Conservation (phyloP, 495 filamentous ascomycete genomes). For the Neurospora sp. region DNA sequence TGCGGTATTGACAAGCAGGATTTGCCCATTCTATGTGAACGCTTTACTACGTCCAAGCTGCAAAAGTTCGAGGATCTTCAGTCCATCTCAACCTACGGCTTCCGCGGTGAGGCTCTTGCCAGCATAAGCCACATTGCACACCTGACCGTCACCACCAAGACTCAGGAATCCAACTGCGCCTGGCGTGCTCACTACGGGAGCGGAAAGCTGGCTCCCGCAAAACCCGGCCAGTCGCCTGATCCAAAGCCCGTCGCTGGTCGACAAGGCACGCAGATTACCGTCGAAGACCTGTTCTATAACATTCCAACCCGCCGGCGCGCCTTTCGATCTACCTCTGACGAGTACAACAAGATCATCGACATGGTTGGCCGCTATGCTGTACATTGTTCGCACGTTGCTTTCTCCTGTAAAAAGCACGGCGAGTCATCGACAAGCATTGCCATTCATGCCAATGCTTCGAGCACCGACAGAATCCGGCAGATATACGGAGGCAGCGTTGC, state of each 20-base stretch:
- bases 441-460: conserved; percentile 58
- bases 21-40: conserved; percentile 84
- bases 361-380: conserved; percentile 89
- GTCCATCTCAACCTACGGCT: conserved; percentile 90
- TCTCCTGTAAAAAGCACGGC: conserved; percentile 94
- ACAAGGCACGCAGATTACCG: conserved; percentile 93
- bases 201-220: conserved; percentile 73
- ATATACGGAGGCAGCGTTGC: conserved; percentile 81
- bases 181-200: conserved; percentile 81
- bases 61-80: conserved; percentile 91
- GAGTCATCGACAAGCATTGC: conserved; percentile 75
- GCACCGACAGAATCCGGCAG: conserved; percentile 75
- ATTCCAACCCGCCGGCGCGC: conserved; percentile 79
- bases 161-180: conserved; percentile 77
- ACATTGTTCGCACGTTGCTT: conserved; percentile 84
- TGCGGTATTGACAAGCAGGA: conserved; percentile 93
- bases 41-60: conserved; percentile 95
- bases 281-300: conserved; percentile 97
- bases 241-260: conserved; percentile 84
- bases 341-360: conserved; percentile 97
- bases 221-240: conserved; percentile 83
- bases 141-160: conserved; percentile 89
- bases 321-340: conserved; percentile 85
- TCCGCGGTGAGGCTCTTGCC: conserved; percentile 91
- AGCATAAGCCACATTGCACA: conserved; percentile 99